These are phyloP conservation scores for Boletellus ananiceps DNA, from an alignment of 768 basidiomycete genomes.

Conservation along the genomic window DNA sequence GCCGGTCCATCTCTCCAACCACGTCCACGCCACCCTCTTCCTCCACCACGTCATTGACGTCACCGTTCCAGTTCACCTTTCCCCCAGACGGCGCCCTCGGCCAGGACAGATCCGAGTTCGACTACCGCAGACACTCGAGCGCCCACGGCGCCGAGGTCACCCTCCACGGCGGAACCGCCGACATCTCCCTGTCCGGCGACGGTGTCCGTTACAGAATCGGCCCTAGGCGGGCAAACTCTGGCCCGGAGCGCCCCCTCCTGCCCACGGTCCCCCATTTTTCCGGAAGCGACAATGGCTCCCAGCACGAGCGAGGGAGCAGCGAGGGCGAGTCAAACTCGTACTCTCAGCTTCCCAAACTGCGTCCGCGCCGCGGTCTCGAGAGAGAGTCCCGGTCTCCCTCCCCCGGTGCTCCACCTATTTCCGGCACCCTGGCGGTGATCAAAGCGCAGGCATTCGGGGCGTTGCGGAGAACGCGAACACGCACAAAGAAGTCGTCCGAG, in stretches of 20 bases:
- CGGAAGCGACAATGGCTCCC: conserved; percentile 48
- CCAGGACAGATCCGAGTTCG: conserved; percentile 60
- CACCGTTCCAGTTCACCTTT: conserved; percentile 65
- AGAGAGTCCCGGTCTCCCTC: conserved; percentile 47
- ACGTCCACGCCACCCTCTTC: conserved; percentile 59
- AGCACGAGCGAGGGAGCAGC: conserved; percentile 51
- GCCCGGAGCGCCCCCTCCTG: conserved; percentile 45
- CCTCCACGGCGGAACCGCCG: conserved; percentile 69
- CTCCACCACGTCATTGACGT: conserved; percentile 56
- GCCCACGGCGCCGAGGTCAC: conserved; percentile 57
- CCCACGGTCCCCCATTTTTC: conserved; percentile 46
- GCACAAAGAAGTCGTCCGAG: conserved; percentile 69
- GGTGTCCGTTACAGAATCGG: conserved; percentile 58
- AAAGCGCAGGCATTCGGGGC: conserved; percentile 89
- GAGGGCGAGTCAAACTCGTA: conserved; percentile 50
- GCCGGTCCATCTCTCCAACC: conserved; percentile 69
- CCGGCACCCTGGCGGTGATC: conserved; percentile 83
- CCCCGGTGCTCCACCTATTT: conserved; percentile 47
- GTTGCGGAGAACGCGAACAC: conserved; percentile 69
- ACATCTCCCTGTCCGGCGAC: conserved; percentile 59
- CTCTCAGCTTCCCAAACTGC: conserved; percentile 38
- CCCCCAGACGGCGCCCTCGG: conserved; percentile 44
- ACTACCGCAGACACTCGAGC: conserved; percentile 57
- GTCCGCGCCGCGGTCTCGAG: conserved; percentile 46
- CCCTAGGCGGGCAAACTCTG: conserved; percentile 44